Conservation (phyloP, 192 early-diverging fungal genomes). For the Backusella australiensis region DNA sequence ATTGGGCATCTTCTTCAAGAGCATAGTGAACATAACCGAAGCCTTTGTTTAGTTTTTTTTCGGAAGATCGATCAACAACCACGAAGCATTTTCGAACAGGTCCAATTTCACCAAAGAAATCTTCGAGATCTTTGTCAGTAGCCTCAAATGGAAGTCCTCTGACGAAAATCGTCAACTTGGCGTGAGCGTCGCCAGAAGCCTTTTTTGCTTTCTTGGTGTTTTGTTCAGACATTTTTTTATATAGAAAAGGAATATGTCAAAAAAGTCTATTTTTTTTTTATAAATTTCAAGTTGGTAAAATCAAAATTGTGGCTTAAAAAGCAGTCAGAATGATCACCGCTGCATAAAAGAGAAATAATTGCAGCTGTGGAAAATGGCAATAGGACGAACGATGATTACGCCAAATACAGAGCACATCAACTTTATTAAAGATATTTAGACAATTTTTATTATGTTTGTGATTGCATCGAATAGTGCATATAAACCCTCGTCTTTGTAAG, state of each 20-base stretch:
- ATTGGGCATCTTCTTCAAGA: constrained; percentile 71
- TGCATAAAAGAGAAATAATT: neutral
- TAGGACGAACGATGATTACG: no score
- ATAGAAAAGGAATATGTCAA: neutral
- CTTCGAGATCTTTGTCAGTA: constrained; percentile 78
- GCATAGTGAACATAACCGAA: constrained; percentile 93
- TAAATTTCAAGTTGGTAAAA: neutral
- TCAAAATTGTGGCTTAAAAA: neutral
- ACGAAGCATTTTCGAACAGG: constrained; percentile 91
- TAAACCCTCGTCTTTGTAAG: no score
- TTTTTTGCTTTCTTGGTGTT: neutral
- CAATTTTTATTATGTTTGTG: no score
- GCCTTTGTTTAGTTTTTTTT: constrained; percentile 66
- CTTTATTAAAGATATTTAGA: no score
- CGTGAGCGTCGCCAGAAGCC: neutral
- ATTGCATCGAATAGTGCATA: no score
- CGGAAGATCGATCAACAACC: constrained; percentile 61
- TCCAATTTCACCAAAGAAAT: constrained; percentile 86
- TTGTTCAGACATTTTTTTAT: constrained; percentile 9
- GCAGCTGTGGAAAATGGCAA: no score
- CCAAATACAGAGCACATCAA: no score
- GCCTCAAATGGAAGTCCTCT: constrained; percentile 82
- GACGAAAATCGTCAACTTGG: constrained; percentile 83
- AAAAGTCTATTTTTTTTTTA: neutral
- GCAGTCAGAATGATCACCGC: neutral